Conservation (phyloP, 371 early-diverging fungal genomes). For the Rhizopus sp. region DNA sequence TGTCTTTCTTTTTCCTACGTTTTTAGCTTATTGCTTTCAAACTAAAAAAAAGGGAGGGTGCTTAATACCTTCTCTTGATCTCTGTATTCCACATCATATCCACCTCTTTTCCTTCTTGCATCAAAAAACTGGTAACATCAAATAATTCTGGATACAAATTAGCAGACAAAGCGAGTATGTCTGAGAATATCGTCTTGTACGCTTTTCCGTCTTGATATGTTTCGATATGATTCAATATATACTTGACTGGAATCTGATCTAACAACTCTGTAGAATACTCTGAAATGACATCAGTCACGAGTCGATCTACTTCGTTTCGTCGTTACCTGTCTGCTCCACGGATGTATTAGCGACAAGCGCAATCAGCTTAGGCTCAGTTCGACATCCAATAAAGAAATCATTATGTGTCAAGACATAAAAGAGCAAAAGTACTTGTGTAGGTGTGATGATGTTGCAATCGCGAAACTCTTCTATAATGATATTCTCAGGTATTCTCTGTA, state of each 20-base stretch:
- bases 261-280: constrained; percentile 39
- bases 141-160: constrained; percentile 54
- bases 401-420: constrained; percentile 47
- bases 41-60: not conserved
- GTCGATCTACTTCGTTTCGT: not conserved
- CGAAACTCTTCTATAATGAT: constrained; percentile 28
- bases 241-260: constrained; percentile 42
- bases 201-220: constrained; percentile 25
- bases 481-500: constrained; percentile 37
- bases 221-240: constrained; percentile 44
- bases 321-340: constrained; percentile 26
- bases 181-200: constrained; percentile 45
- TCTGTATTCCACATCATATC: constrained; percentile 17
- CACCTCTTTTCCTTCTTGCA: constrained; percentile 43
- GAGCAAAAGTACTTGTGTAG: constrained; percentile 41
- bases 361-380: constrained; percentile 36
- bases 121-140: constrained; percentile 44
- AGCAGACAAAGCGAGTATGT: constrained; percentile 43
- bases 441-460: constrained; percentile 24
- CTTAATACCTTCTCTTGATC: not conserved
- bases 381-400: constrained; percentile 37
- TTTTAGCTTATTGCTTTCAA: not conserved
- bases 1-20: not conserved
- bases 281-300: constrained; percentile 7
- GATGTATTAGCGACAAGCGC: constrained; percentile 14